Percentiles rank a stretch among this genome's conserved stretches.
Evolutionary conservation across 352 stramenopile species (phyloP).

Genomic region (Globisporangium spinosum): DNA sequence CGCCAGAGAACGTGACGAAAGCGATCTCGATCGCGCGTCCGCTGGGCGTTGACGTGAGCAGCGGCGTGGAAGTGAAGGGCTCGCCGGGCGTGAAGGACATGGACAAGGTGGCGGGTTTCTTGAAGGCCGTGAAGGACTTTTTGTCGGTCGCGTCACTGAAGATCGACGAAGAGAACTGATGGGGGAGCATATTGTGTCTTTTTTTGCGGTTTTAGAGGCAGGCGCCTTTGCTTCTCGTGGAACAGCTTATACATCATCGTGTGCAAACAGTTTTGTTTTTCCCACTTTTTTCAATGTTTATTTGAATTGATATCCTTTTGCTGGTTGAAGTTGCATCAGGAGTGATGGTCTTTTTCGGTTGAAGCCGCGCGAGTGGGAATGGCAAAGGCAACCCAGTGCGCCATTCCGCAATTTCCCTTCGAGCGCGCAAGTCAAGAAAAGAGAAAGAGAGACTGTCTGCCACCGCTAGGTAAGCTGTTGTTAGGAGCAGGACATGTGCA

Average conservation of each 20-base stretch:
- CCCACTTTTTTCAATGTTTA: background rate
- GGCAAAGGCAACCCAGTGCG: too few species aligned
- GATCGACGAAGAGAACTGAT: conserved; percentile 60
- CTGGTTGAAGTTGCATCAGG: too few species aligned
- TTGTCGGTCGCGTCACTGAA: conserved; percentile 50
- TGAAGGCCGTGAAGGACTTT: conserved; percentile 64
- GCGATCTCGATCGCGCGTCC: conserved; percentile 77
- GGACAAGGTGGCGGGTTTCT: conserved; percentile 49
- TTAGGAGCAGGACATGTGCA: too few species aligned
- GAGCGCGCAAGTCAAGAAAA: background rate
- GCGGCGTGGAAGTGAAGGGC: conserved; percentile 90
- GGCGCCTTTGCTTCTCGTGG: background rate
- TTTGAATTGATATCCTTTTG: too few species aligned
- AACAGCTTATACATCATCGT: background rate
- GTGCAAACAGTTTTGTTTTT: background rate
- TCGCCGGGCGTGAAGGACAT: conserved; percentile 65
- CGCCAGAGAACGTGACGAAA: conserved; percentile 91
- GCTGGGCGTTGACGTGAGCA: conserved; percentile 95
- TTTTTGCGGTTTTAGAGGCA: background rate
- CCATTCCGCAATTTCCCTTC: conserved; percentile 13
- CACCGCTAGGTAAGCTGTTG: too few species aligned
- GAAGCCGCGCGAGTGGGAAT: too few species aligned
- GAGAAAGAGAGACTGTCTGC: background rate
- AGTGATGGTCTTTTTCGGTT: too few species aligned
- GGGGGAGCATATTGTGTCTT: background rate